phyloP scores from a whole-genome alignment of 2,329 filamentous ascomycete genomes.

The Aspergillus pseudoviridinutans region DNA sequence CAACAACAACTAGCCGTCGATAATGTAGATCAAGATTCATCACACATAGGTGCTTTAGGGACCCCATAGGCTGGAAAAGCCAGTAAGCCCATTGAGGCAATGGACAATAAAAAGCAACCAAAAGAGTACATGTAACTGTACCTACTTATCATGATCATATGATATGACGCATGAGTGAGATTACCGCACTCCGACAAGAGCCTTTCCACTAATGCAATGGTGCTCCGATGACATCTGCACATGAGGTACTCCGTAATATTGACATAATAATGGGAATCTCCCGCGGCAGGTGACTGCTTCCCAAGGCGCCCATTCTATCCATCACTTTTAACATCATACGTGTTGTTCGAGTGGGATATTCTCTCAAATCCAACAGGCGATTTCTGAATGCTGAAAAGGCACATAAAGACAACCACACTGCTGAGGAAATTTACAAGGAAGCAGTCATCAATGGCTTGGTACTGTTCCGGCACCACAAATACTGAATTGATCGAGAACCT shows the following conservation, averaged over 20 bases:
- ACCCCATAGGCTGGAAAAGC: too few species aligned
- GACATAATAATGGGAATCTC: not conserved
- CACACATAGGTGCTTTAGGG: not conserved
- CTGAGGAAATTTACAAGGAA: constrained; percentile 7
- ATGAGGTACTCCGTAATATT: not conserved
- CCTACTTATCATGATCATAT: not conserved
- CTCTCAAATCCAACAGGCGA: not conserved
- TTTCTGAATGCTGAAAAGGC: constrained; percentile 9
- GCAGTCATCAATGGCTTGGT: constrained; percentile 73
- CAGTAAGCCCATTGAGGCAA: too few species aligned
- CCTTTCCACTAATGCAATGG: not conserved
- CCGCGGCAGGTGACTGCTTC: not conserved
- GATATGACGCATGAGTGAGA: not conserved
- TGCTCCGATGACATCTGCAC: not conserved
- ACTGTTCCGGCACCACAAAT: constrained; percentile 72
- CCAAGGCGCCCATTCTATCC: not conserved
- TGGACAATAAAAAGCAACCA: too few species aligned
- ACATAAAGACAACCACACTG: not conserved
- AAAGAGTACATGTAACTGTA: too few species aligned
- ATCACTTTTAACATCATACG: not conserved
- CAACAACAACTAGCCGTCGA: not conserved
- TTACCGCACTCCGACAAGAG: too few species aligned
- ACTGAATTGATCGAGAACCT: constrained; percentile 74
- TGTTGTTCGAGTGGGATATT: not conserved
- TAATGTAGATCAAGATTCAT: not conserved